Percentiles rank a stretch among this genome's conserved stretches.
Evolutionary conservation across 257 asterid genomes (phyloP).

Genomic region (Forsythia viridissima): DNA sequence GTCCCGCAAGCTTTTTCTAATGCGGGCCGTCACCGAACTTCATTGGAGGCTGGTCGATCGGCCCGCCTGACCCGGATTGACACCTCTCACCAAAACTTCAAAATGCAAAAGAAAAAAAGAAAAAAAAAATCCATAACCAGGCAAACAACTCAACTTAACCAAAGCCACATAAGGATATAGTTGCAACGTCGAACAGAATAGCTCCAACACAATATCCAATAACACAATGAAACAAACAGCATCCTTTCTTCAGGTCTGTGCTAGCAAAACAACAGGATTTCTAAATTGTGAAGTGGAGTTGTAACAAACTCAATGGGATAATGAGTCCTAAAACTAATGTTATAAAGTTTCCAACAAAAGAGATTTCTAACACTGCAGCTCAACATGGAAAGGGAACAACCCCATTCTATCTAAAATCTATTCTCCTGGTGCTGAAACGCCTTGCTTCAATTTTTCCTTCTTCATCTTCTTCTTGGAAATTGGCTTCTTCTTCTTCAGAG

Average conservation of each 20-base stretch:
- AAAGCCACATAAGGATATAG: no score
- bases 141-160: no score
- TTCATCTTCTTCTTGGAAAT: neutral
- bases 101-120: no score
- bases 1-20: no score
- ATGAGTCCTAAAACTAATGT: neutral
- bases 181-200: no score
- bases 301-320: neutral
- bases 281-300: neutral
- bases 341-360: neutral
- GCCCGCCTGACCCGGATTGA: no score
- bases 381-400: neutral
- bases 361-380: neutral
- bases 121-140: no score
- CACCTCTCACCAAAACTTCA: no score
- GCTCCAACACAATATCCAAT: no score
- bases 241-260: neutral
- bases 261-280: slow-evolving; percentile 2
- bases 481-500: neutral
- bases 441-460: neutral
- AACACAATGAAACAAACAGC: slow-evolving; percentile 11
- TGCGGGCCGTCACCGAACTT: no score
- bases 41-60: no score
- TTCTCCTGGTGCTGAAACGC: neutral
- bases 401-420: neutral